Base-by-base conservation (phyloP, 2,329 filamentous ascomycete species). In the Aspergillus sp. region DNA sequence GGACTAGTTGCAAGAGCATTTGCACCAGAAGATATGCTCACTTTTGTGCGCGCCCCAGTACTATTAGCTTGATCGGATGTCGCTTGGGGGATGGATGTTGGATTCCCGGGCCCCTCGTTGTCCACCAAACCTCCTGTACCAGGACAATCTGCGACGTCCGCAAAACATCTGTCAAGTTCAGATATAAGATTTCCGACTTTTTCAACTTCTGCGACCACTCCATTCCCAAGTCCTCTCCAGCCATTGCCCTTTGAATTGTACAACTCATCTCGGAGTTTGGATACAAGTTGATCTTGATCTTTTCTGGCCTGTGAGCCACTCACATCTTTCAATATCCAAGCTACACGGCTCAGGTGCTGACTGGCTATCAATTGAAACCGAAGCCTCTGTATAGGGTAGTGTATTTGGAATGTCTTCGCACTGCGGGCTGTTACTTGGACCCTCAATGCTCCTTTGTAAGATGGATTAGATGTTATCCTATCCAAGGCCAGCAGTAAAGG, bases 181-280 rank as follows among this genome's bases (percentile, higher is more conserved):
- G 44, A 46, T 35, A 71, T 42, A 12, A 70, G 54, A 39, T 59
- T 58, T 27, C 56, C 59, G 12, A 68, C 52, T 40, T 60, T 60
- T 28, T 59, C 57, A 30, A 57, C 51, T 26, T 59, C 54, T 9
- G 65, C 61, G 29, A 68, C 56, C 29, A 59, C 65, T 11, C 67
- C 68, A 45, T 60, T 63, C 8, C 62, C 66, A 10, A 69, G 52
- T 9, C 68, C 68, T 37, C 57, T 61, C 68, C 68, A 71, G 5
- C 67, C 66, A 39, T 66, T 51, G 31, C 66, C 66, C 33, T 57
- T 62, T 4, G 61, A 59, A 30, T 56, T 56, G 47, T 66, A 69
- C 33, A 71, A 45, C 19, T 53, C 60, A 37, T 65, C 58, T 29
- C 50, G 57, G 26, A 69, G 45, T 9, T 45, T 53, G 19, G 39